Conservation (phyloP, 176 grass and related monocot genomes). For the Elymus sibiricus region DNA sequence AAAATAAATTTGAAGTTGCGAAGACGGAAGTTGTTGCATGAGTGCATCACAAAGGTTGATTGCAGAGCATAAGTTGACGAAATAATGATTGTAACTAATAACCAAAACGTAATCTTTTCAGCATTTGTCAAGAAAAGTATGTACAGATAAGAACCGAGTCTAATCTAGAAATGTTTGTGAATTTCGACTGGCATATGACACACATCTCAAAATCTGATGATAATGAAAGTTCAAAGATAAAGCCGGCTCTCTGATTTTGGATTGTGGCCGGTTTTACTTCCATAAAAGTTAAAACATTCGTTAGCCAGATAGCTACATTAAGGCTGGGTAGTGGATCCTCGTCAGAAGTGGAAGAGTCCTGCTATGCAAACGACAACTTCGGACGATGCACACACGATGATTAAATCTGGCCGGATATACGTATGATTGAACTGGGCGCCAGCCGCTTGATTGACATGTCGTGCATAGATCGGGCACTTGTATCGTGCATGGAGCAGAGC, state of each 20-base stretch:
- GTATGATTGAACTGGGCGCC: too few relatives aligned
- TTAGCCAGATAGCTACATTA: not conserved
- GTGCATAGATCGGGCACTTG: too few relatives aligned
- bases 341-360: not conserved
- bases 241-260: not conserved
- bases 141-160: not conserved
- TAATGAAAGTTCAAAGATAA: not conserved
- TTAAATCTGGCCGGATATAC: too few relatives aligned
- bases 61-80: not conserved
- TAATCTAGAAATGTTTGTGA: not conserved
- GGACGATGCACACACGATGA: too few relatives aligned
- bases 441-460: too few relatives aligned
- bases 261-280: not conserved
- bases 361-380: too few relatives aligned
- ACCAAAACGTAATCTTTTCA: not conserved
- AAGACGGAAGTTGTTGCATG: not conserved
- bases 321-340: not conserved
- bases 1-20: not conserved
- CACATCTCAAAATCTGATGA: not conserved
- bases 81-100: not conserved
- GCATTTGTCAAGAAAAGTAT: not conserved
- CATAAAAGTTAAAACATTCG: not conserved
- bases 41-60: not conserved
- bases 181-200: not conserved
- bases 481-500: too few relatives aligned